phyloP scores from a whole-genome alignment of 2,329 filamentous ascomycete species.

The Botryotinia convoluta region DNA sequence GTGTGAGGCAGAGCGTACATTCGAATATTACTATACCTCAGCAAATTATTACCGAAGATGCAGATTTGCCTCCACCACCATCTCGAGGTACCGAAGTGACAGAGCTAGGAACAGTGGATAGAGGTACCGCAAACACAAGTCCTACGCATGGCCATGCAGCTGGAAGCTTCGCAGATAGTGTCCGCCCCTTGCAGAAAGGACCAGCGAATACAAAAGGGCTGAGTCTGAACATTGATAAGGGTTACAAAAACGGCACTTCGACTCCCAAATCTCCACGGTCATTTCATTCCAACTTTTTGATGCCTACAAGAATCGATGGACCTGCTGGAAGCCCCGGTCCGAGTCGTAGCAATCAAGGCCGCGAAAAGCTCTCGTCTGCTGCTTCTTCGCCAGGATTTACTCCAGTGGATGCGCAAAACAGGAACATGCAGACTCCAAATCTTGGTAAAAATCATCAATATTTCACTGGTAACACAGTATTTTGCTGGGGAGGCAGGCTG shows the following conservation, averaged over 20 bases:
- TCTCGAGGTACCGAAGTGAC: slow-evolving; percentile 82
- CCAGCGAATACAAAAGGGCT: slow-evolving; percentile 42
- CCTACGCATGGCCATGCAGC: slow-evolving; percentile 59
- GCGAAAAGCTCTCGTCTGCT: slow-evolving; percentile 80
- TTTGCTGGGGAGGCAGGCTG: slow-evolving; percentile 79
- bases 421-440: slow-evolving; percentile 36
- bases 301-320: slow-evolving; percentile 56
- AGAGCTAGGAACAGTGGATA: slow-evolving; percentile 58
- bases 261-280: slow-evolving; percentile 69
- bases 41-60: slow-evolving; percentile 43
- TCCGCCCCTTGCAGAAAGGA: slow-evolving; percentile 61
- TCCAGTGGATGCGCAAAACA: slow-evolving; percentile 44
- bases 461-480: slow-evolving; percentile 89
- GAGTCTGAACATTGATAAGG: slow-evolving; percentile 59
- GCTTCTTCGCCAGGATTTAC: slow-evolving; percentile 69
- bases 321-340: slow-evolving; percentile 48
- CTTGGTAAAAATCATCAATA: slow-evolving; percentile 82
- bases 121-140: slow-evolving; percentile 70
- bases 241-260: slow-evolving; percentile 52
- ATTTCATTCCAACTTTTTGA: slow-evolving; percentile 71
- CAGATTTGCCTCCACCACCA: slow-evolving; percentile 57
- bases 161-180: slow-evolving; percentile 72
- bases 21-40: slow-evolving; percentile 43
- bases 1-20: slow-evolving; percentile 56
- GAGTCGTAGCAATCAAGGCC: slow-evolving; percentile 61